Conservation (phyloP, 2,329 filamentous ascomycete genomes). For the Trichothecium roseum region DNA sequence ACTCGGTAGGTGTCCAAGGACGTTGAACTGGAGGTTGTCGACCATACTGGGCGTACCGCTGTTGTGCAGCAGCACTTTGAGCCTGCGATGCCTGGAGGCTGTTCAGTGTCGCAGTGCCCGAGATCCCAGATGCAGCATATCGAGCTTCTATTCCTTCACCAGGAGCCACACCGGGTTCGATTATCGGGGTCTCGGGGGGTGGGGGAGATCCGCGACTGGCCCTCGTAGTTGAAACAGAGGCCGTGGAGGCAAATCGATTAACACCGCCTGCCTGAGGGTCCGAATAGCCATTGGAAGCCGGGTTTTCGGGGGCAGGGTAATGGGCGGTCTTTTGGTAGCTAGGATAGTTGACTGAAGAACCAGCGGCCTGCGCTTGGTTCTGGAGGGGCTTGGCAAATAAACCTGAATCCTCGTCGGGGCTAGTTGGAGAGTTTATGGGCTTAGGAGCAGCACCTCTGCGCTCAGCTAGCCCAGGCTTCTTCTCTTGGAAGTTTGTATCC, state of each 20-base stretch:
- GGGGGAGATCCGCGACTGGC: conserved; percentile 89
- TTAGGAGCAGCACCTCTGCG: conserved; percentile 73
- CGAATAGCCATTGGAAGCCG: conserved; percentile 17
- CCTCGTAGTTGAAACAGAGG: conserved; percentile 85
- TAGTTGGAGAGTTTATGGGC: conserved; percentile 72
- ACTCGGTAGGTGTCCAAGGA: conserved; percentile 93
- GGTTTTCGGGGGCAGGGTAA: conserved; percentile 46
- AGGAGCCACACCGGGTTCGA: conserved; percentile 59
- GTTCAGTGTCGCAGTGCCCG: conserved; percentile 72
- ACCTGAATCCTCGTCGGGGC: conserved; percentile 65
- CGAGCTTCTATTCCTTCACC: conserved; percentile 80
- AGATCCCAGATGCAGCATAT: conserved; percentile 85
- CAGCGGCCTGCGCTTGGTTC: conserved; percentile 28
- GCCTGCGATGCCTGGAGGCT: conserved; percentile 51
- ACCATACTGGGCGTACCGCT: conserved; percentile 71
- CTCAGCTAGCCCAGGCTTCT: conserved; percentile 63
- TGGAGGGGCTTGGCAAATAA: conserved; percentile 61
- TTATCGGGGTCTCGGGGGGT: conserved; percentile 82
- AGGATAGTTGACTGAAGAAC: conserved; percentile 31
- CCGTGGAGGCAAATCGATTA: conserved; percentile 64
- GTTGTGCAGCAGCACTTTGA: conserved; percentile 70
- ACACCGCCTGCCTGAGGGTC: conserved; percentile 25
- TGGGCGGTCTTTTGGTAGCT: conserved; percentile 41
- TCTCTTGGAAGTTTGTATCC: conserved; percentile 42
- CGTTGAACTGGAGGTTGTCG: conserved; percentile 30